A percentile compares a stretch with the other conserved stretches of the same genome.
Evolutionary conservation across 495 filamentous ascomycete genomes (phyloP).

Genomic region (Durotheca rogersii): DNA sequence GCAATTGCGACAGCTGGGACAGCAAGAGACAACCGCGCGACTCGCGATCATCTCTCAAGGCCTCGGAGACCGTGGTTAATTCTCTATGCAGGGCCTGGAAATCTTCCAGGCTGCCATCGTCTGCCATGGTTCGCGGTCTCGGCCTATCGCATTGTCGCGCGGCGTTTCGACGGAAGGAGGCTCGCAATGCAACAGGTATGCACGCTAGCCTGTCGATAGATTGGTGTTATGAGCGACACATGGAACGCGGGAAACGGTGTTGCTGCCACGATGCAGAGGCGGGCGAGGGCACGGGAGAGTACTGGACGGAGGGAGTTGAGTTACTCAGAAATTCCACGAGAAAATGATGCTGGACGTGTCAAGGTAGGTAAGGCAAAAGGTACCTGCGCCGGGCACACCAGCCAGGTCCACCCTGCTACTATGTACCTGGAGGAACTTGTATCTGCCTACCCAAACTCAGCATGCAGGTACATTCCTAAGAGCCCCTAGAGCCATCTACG

Average conservation of each 20-base stretch:
- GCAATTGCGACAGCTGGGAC: slow-evolving; percentile 30
- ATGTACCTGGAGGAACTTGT: too few relatives aligned
- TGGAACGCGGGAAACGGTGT: not conserved
- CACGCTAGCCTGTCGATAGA: not conserved
- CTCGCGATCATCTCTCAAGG: slow-evolving; percentile 54
- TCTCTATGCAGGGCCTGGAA: slow-evolving; percentile 79
- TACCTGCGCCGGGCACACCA: too few relatives aligned
- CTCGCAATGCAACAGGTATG: slow-evolving; percentile 8
- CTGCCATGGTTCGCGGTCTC: slow-evolving; percentile 57
- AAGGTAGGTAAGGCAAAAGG: slow-evolving; percentile 19
- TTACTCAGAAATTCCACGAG: slow-evolving; percentile 22
- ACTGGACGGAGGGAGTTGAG: not conserved
- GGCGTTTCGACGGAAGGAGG: not conserved
- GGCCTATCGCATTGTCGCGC: slow-evolving; percentile 33
- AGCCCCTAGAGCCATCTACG: too few relatives aligned
- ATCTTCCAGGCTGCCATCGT: slow-evolving; percentile 61
- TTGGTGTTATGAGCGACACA: slow-evolving; percentile 4
- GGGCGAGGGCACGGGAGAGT: slow-evolving; percentile 5
- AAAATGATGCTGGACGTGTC: slow-evolving; percentile 32
- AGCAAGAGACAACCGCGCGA: slow-evolving; percentile 55
- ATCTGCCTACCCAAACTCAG: too few relatives aligned
- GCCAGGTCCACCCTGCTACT: too few relatives aligned
- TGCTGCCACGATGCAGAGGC: slow-evolving; percentile 2
- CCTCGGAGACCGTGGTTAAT: slow-evolving; percentile 65
- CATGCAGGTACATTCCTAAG: too few relatives aligned